Evolutionary conservation across 495 filamentous ascomycete genomes (phyloP).

Genomic region (Parathielavia hyrcaniae): DNA sequence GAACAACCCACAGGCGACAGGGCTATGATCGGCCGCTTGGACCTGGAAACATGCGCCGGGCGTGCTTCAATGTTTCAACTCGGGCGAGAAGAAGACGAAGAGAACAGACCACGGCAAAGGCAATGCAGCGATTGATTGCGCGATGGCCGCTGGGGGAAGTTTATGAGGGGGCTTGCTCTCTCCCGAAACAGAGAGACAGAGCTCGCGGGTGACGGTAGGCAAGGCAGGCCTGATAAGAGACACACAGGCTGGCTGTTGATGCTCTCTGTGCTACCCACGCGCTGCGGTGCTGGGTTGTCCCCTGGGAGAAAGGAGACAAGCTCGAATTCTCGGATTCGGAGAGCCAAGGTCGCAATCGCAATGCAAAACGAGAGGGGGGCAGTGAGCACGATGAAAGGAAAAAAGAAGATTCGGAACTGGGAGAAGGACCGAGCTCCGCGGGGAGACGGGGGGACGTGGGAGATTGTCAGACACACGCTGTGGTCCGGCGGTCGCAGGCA

Average conservation of each 20-base stretch:
- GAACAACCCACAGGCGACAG: background rate
- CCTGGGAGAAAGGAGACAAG: slow-evolving; percentile 15
- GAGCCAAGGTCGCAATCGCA: slow-evolving; percentile 2
- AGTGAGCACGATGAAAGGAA: slow-evolving; percentile 6
- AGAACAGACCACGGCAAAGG: background rate
- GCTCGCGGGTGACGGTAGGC: background rate
- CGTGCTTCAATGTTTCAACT: slow-evolving; percentile 13
- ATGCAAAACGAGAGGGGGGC: no score
- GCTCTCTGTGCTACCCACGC: slow-evolving; percentile 15
- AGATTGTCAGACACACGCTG: background rate
- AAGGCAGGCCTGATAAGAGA: slow-evolving; percentile 8
- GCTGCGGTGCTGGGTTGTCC: slow-evolving; percentile 17
- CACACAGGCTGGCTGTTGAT: background rate
- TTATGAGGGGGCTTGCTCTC: background rate
- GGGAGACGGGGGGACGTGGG: slow-evolving; percentile 12
- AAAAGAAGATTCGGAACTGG: slow-evolving; percentile 8
- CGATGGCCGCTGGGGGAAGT: no score
- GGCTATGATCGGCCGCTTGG: background rate
- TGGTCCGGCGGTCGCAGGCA: background rate
- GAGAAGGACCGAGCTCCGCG: slow-evolving; percentile 18
- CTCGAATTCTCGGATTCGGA: slow-evolving; percentile 12
- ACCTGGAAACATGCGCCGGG: slow-evolving; percentile 14
- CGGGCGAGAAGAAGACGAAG: background rate
- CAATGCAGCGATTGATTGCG: background rate
- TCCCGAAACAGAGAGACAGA: background rate